A percentile compares a stretch with the other conserved stretches of the same genome.
Evolutionary conservation across 768 basidiomycete species (phyloP).

Genomic region (Xerocomellus intermedius): DNA sequence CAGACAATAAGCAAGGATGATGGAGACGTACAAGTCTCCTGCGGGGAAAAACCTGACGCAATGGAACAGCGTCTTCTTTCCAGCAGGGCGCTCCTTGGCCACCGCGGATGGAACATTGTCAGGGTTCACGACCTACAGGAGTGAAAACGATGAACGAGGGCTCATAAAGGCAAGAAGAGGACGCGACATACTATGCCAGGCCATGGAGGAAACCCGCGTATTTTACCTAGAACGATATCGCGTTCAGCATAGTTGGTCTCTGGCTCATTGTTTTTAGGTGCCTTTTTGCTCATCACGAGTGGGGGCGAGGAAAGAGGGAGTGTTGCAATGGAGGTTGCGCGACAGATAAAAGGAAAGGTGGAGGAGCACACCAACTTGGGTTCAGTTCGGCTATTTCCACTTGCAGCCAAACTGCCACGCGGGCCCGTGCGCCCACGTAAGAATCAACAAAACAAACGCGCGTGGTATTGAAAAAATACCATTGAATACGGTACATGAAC

Average conservation of each 20-base stretch:
- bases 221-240: conserved; percentile 88
- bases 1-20: conserved; percentile 10
- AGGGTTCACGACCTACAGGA: conserved; percentile 74
- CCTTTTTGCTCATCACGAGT: conserved; percentile 52
- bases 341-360: conserved; percentile 40
- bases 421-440: conserved; percentile 40
- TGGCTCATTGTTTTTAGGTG: conserved; percentile 38
- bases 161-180: conserved; percentile 14
- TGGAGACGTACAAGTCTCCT: conserved; percentile 81
- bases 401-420: conserved; percentile 39
- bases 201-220: conserved; percentile 95
- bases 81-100: conserved; percentile 63
- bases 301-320: conserved; percentile 13
- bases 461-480: conserved; percentile 32
- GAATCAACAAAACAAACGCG: conserved; percentile 36
- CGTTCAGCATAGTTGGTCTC: conserved; percentile 58
- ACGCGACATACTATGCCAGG: conserved; percentile 79
- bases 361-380: conserved; percentile 40
- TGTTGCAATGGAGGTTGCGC: conserved; percentile 27
- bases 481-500: conserved; percentile 31
- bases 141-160: conserved; percentile 9
- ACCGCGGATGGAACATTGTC: conserved; percentile 61
- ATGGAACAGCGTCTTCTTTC: conserved; percentile 71
- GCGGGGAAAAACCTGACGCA: conserved; percentile 88
- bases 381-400: conserved; percentile 41